These are phyloP conservation scores for Termitomyces sp. DNA, from an alignment of 768 basidiomycete species.

Conservation along the genomic window DNA sequence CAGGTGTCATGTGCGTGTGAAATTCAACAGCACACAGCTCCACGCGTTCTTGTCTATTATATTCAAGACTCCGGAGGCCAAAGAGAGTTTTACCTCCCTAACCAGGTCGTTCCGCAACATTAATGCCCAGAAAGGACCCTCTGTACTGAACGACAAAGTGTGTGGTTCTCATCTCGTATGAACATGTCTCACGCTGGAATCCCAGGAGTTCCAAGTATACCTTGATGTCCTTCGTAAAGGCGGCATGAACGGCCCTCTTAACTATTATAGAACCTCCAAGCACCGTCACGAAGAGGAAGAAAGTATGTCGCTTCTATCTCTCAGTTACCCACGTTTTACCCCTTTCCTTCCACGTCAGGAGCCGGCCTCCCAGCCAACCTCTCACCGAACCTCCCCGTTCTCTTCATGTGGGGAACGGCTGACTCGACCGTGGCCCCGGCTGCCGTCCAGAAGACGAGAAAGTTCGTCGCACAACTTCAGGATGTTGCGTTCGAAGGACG, in stretches of 20 bases:
- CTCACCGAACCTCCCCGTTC: slow-evolving; percentile 45
- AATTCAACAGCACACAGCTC: slow-evolving; percentile 23
- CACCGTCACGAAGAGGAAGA: slow-evolving; percentile 63
- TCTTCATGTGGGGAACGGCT: slow-evolving; percentile 54
- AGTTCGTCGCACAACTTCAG: slow-evolving; percentile 45
- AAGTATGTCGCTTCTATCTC: slow-evolving; percentile 21
- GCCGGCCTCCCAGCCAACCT: slow-evolving; percentile 38
- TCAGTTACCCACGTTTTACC: neutral
- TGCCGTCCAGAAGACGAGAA: slow-evolving; percentile 36
- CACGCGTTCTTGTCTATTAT: slow-evolving; percentile 27
- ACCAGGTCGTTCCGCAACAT: slow-evolving; percentile 18
- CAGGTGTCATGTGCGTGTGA: slow-evolving; percentile 31
- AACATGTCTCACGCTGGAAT: neutral
- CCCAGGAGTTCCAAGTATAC: slow-evolving; percentile 55
- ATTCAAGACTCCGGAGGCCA: slow-evolving; percentile 16
- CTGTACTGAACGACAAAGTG: slow-evolving; percentile 23
- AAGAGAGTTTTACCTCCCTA: slow-evolving; percentile 19
- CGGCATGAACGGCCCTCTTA: slow-evolving; percentile 63
- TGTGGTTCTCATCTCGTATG: neutral
- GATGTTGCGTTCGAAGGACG: slow-evolving; percentile 45
- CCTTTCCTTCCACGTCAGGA: slow-evolving; percentile 21
- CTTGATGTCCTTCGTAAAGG: slow-evolving; percentile 37
- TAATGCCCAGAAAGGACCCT: slow-evolving; percentile 7
- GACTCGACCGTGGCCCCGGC: slow-evolving; percentile 43
- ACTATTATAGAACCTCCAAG: slow-evolving; percentile 65